A percentile compares a stretch with the other conserved stretches of the same genome.
Conservation (phyloP, 352 stramenopile species). For the Globisporangium mamillatum region DNA sequence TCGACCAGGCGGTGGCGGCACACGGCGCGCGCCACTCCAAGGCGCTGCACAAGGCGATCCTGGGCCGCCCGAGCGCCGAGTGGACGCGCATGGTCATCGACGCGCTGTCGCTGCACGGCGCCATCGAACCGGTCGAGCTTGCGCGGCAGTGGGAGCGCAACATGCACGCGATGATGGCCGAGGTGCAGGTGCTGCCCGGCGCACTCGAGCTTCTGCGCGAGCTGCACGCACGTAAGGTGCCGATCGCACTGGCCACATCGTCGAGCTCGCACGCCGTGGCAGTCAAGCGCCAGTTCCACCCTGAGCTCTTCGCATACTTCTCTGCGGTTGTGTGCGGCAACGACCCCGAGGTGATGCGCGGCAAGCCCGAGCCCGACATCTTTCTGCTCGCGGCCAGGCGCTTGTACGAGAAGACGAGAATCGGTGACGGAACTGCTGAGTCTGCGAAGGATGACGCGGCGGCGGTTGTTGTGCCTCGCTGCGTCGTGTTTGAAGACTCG, state of each 20-base stretch:
- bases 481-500: constrained; percentile 80
- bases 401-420: constrained; percentile 37
- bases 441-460: no score
- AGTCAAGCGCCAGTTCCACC: constrained; percentile 59
- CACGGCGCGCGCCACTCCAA: constrained; percentile 61
- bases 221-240: constrained; percentile 50
- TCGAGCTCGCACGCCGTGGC: constrained; percentile 63
- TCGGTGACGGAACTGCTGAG: no score
- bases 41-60: constrained; percentile 69
- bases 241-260: constrained; percentile 69
- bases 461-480: constrained; percentile 16
- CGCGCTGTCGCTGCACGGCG: constrained; percentile 32
- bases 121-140: constrained; percentile 51
- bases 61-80: constrained; percentile 60
- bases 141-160: constrained; percentile 58
- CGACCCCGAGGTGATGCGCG: constrained; percentile 56
- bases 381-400: constrained; percentile 64
- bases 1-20: constrained; percentile 48
- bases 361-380: constrained; percentile 82
- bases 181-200: constrained; percentile 53
- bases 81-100: constrained; percentile 78
- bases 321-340: constrained; percentile 75
- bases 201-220: constrained; percentile 42
- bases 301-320: constrained; percentile 77
- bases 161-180: constrained; percentile 56